phyloP scores from a whole-genome alignment of 1,284 basidiomycete species.

The Termitomyces sp. region DNA sequence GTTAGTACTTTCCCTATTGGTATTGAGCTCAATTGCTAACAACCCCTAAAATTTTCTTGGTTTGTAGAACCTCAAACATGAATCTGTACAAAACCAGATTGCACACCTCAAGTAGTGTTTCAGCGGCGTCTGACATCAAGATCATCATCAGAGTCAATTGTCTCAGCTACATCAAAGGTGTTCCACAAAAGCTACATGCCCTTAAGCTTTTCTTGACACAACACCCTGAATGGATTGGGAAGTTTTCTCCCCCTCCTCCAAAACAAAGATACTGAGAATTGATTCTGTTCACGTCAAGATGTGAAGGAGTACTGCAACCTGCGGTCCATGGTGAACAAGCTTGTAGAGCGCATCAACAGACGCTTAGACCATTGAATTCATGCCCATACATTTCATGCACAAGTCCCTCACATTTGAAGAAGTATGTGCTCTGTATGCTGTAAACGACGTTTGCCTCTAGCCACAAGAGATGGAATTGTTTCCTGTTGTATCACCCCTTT shows the following conservation, averaged over 20 bases:
- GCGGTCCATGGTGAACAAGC: conserved; percentile 93
- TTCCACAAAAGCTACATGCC: conserved; percentile 96
- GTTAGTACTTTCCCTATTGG: conserved; percentile 99
- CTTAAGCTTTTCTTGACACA: conserved; percentile 95
- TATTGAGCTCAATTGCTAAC: conserved; percentile 78
- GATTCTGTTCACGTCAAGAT: conserved; percentile 89
- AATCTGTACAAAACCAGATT: conserved; percentile 77
- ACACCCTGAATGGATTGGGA: conserved; percentile 99
- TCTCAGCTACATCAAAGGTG: conserved; percentile 99
- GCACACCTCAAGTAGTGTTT: conserved; percentile 84
- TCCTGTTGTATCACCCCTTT: too few species aligned
- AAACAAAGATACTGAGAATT: conserved; percentile 1
- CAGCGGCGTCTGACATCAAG: conserved; percentile 89
- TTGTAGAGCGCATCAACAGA: conserved; percentile 97
- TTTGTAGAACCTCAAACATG: conserved; percentile 69
- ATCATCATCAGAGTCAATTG: conserved; percentile 98
- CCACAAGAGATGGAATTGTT: conserved; percentile 97
- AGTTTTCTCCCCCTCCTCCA: conserved; percentile 41
- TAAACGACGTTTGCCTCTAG: conserved; percentile 95
- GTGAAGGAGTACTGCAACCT: conserved; percentile 99
- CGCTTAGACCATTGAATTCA: conserved; percentile 98
- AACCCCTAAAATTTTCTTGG: neutral
- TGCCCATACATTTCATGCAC: conserved; percentile 99
- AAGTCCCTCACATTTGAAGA: conserved; percentile 92
- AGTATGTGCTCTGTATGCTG: conserved; percentile 92